These are phyloP conservation scores for Colletotrichum paranaense DNA, from an alignment of 2,329 filamentous ascomycete species.

Conservation along the genomic window DNA sequence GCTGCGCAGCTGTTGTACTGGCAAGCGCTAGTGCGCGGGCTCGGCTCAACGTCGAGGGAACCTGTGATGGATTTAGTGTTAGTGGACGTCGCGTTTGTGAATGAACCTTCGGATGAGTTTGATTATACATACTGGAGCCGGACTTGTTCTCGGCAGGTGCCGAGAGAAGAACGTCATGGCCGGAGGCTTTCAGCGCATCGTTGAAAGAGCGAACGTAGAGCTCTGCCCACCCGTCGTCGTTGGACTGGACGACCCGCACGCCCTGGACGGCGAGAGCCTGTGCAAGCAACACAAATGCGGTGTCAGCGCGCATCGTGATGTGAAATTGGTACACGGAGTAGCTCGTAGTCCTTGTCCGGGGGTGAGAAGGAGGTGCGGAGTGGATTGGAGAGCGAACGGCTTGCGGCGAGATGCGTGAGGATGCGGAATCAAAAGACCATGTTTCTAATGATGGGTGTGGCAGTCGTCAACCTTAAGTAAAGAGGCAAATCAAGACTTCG, in stretches of 20 bases:
- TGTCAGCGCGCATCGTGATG: constrained; percentile 16
- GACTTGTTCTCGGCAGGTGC: constrained; percentile 75
- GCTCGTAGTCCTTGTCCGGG: neutral
- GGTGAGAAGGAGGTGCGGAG: neutral
- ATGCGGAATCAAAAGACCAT: neutral
- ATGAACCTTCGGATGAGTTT: neutral
- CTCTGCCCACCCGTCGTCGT: constrained; percentile 82
- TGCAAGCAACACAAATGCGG: constrained; percentile 29
- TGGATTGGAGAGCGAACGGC: neutral
- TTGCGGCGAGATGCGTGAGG: neutral
- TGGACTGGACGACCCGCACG: constrained; percentile 65
- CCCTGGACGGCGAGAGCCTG: constrained; percentile 37
- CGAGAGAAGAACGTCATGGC: constrained; percentile 71
- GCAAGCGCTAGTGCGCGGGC: constrained; percentile 61
- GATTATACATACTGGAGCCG: constrained; percentile 48
- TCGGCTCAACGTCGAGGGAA: constrained; percentile 59
- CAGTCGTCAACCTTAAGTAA: constrained; percentile 19
- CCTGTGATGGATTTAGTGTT: constrained; percentile 62
- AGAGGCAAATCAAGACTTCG: neutral
- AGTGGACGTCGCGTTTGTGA: constrained; percentile 62
- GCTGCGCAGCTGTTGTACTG: constrained; percentile 71
- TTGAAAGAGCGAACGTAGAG: constrained; percentile 72
- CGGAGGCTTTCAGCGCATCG: constrained; percentile 62
- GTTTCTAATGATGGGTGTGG: neutral
- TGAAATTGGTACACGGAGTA: neutral